Conservation (phyloP, 2,329 filamentous ascomycete species). For the Alternaria infectoria region DNA sequence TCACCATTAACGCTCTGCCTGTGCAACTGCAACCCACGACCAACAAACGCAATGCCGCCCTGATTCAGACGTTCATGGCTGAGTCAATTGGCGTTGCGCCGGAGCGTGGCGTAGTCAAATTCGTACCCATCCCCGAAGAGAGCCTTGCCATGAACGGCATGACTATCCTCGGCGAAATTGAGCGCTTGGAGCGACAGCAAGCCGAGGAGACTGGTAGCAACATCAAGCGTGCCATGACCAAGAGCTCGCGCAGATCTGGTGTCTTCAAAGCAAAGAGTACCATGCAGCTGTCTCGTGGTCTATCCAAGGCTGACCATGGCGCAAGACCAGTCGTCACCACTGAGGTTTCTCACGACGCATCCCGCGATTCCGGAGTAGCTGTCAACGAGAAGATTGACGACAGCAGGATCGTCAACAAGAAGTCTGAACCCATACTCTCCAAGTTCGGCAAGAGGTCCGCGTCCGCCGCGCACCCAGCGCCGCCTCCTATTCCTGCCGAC, state of each 20-base stretch:
- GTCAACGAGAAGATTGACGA: conserved; percentile 37
- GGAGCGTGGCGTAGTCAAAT: conserved; percentile 74
- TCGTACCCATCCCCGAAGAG: conserved; percentile 72
- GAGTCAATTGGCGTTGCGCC: conserved; percentile 71
- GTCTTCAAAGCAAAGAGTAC: conserved; percentile 47
- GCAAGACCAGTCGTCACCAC: conserved; percentile 37
- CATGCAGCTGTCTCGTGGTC: conserved; percentile 43
- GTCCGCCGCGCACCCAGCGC: conserved; percentile 20
- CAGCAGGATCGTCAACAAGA: conserved; percentile 29
- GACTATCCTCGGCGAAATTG: conserved; percentile 72
- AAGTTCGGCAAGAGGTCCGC: conserved; percentile 27
- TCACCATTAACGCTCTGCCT: conserved; percentile 75
- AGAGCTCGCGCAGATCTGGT: conserved; percentile 42
- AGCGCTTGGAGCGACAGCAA: conserved; percentile 60
- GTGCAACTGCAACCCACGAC: conserved; percentile 72
- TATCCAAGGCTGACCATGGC: conserved; percentile 36
- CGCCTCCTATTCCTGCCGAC: conserved; percentile 43
- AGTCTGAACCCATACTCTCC: conserved; percentile 30
- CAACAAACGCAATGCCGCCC: conserved; percentile 80
- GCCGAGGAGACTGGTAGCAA: conserved; percentile 50
- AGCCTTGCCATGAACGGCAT: conserved; percentile 73
- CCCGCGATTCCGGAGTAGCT: conserved; percentile 45
- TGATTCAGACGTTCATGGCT: conserved; percentile 77
- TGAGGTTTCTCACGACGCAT: conserved; percentile 42
- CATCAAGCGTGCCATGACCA: conserved; percentile 51